Base-by-base conservation (phyloP, 148 eudicot genomes). In the Chenopodium suecicum region DNA sequence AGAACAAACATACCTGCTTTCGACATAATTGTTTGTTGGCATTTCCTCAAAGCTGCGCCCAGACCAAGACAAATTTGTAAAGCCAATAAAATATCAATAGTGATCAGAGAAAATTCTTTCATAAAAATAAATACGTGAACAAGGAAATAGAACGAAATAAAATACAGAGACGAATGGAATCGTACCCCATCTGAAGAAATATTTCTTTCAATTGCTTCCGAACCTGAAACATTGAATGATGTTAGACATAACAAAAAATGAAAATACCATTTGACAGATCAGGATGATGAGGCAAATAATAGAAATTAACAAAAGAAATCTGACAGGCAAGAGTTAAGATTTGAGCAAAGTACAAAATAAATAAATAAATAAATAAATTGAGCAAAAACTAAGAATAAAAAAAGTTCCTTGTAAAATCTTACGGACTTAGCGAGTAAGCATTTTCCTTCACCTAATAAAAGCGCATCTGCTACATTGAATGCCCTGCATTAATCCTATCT, bases 41-140 rank as follows among this genome's bases (percentile, higher is more conserved):
- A 96, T 96, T 88, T 96, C 99, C 87, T 96, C 99, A 76, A 96
- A 96, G 65, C 99, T 96, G 92, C 85, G 87, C 50, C 82, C 69
- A 73, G 25, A 85, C 70, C 70, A 85, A 69, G 46, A 78, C 44
- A 54, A 52, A 79, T 68, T 47, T 58, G 34, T 63, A 41, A 19
- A 3, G 31, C 34, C 50, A 34, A 34, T 12, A 75, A 56, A 9
- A 46, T n/a, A 27, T 60, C 23, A 82, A 71, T 60, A 7, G 70
- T 32, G 34, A 31, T 16, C 22, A 14, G 62, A 56, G 7, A 29
- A 23, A 41, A 41, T 41, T 41, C 44, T 41, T 41, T 5, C 44
- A 41, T 41, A 6, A 41, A 41, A 41, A 41, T 41, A 41, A 41
- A 41, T 41, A 56, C 1, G 5, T 14, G 17, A 14, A 56, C 44